Evolutionary conservation across 225 moss, liverwort and hornwort genomes (phyloP), one percentile per base, ranked within the genome.

Genomic region (Bryum argenteum): DNA sequence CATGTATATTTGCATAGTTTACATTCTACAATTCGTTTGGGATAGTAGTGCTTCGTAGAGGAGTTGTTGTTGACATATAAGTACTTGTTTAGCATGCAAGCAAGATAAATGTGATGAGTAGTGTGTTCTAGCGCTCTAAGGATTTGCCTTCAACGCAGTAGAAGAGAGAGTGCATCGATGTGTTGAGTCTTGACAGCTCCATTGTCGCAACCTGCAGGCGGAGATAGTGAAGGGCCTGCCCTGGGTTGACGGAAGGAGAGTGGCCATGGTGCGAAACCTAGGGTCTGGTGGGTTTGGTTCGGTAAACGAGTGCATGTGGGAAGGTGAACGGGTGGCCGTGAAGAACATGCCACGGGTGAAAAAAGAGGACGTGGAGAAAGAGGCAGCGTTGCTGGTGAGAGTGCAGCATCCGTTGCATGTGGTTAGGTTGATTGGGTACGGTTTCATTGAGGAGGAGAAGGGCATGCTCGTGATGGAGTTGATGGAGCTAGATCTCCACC

Each of bases 381-480:
- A 77, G 70, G 66, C 77, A 24, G 59, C 58, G 1, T 41, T 71
- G 9, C 9, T 78, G 66, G 66, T 58, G 8, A 40, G 41, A 64
- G 77, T 78, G 66, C 3, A 65, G 52, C 77, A 60, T 66, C 58
- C 65, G 11, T 37, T 33, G 33, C 33, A 66, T 33, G 77, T 78
- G 33, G 77, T 78, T 50, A 39, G 33, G 2, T 23, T 72, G 44
- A 54, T 61, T 14, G 72, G 66, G 1, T 72, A 72, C 53, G 8
- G 21, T 58, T 54, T 50, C 52, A 33, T 54, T 20, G 33, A 60
- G 33, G 57, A 44, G 66, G 2, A 33, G 14, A 52, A 23, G 12
- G 61, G 71, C 9, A 37, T 67, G 78, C 41, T 77, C 7, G 70
- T 77, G 17, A 43, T 77, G 63, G 63, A 77, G 63, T 44, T 77